These are phyloP conservation scores for Hypoxylon sp. DNA, from an alignment of 2,329 filamentous ascomycete species.

Conservation along the genomic window DNA sequence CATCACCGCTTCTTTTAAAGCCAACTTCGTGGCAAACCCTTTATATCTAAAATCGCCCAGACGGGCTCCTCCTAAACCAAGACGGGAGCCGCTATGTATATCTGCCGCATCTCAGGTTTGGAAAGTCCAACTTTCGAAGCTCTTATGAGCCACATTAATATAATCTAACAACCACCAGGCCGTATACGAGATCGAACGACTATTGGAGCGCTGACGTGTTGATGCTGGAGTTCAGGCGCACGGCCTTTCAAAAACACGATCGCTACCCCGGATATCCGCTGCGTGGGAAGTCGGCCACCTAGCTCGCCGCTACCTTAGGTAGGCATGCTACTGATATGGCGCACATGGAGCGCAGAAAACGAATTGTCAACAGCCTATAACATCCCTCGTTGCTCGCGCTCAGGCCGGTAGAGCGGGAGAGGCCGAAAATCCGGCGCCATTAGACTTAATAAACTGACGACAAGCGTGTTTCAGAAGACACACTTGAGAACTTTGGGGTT, in stretches of 20 bases:
- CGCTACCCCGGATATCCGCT: slow-evolving; percentile 36
- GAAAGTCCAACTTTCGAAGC: slow-evolving; percentile 23
- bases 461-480: slow-evolving; percentile 31
- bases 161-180: neutral
- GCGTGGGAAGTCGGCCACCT: slow-evolving; percentile 13
- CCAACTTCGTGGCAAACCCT: slow-evolving; percentile 10
- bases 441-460: slow-evolving; percentile 5
- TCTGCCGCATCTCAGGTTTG: slow-evolving; percentile 22
- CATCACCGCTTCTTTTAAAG: slow-evolving; percentile 31
- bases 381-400: neutral
- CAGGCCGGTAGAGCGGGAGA: slow-evolving; percentile 14
- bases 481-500: slow-evolving; percentile 19
- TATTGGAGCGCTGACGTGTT: slow-evolving; percentile 22
- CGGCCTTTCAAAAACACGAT: slow-evolving; percentile 21
- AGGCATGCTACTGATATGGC: slow-evolving; percentile 5
- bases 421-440: slow-evolving; percentile 20
- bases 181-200: neutral
- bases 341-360: slow-evolving; percentile 1
- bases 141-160: slow-evolving; percentile 21
- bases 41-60: slow-evolving; percentile 1
- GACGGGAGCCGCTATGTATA: slow-evolving; percentile 7
- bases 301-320: neutral
- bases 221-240: slow-evolving; percentile 21
- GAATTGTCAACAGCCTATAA: neutral
- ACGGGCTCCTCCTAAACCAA: neutral